Base-by-base conservation (phyloP, 331 rosid species). In the Ulmus americana region DNA sequence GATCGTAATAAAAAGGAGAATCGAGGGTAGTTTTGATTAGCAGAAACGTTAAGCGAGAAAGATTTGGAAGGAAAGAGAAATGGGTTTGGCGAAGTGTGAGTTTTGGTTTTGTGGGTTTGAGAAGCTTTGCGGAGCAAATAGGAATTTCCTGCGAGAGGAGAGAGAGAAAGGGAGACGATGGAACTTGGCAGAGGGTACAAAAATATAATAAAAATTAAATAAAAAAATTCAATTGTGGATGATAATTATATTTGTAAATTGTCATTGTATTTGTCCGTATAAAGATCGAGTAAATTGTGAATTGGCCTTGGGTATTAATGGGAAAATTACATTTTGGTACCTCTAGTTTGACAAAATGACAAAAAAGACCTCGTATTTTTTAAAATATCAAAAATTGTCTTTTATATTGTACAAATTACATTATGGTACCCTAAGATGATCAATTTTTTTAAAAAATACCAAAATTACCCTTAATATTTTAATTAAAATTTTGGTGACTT, bases 21-120 rank as follows among this genome's bases (percentile, higher is more conserved):
- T 47, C 52, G 40, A 61, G 18, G 68, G 65, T 18, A 2, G 67
- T 13, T 52, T 60, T 61, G 35, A 49, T 42, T 45, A 5, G 20
- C 39, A 63, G 59, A 28, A 28, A 28, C 40, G 45, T 9, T 51
- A 15, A 7, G 67, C 14, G 72, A 8, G 15, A 5, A n/a, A 38
- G 79, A 65, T 70, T 75, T 56, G 69, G 55, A 56, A 52, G 55
- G 50, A 11, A 28, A 75, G 61, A 49, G 63, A 40, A 61, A 68
- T 28, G 35, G 35, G 35, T 28, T 28, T 28, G 35, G 35, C 35
- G 35, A 28, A 28, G 35, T 28, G 35, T 28, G 39, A 43, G 45
- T 65, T 13, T 70, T 57, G 80, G 80, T 70, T 79, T 68, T 63
- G 76, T 43, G 71, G 73, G 73, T 67, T 68, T 67, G 76, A 28